Base-by-base conservation (phyloP, 2,329 filamentous ascomycete species). In the Drechslerella coelobrocha region DNA sequence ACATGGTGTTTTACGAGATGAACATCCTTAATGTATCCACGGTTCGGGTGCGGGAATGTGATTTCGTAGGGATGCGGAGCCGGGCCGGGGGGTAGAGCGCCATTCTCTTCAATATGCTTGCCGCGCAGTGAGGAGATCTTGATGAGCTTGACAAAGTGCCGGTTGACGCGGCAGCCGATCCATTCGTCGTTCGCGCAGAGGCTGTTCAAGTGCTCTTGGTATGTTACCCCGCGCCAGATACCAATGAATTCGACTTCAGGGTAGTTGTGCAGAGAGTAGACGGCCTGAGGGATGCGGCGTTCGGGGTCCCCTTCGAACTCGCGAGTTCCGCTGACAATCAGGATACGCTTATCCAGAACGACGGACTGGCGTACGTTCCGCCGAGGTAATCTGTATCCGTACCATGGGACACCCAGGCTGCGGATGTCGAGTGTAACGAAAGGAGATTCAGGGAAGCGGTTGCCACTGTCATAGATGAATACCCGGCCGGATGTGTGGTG, bases 181-280 rank as follows among this genome's bases (percentile, higher is more conserved):
- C 66, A 71, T 21, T 71, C 66, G 29, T 71, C 66, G 66, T 71
- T 71, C 48, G 57, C 66, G 17, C 66, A 71, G 24, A 71, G 53
- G 17, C 66, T 71, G 41, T 63, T 71, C 9, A 71, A 19, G 23
- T 63, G 59, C 31, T 71, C 66, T 4, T 71, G 66, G 17, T 63
- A 71, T 12, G 59, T 47, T 9, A 71, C 66, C 1, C 66, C 66
- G 8, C 66, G 59, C 66, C 66, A 71, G 31, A 71, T 71, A 0
- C 66, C 66, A 8, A 71, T 34, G 8, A 60, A 48, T 31, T 71
- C 47, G 29, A 71, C 48, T 2, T 50, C 27, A 0, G 66, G 66
- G 9, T 71, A 71, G 9, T 62, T 60, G 34, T 71, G 66, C 14
- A 71, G 66, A n/a, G 66, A 63, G 26, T 63, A 71, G 27, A 71